These are phyloP conservation scores for Candida insectalens DNA, from an alignment of 805 yeast species.

Conservation along the genomic window DNA sequence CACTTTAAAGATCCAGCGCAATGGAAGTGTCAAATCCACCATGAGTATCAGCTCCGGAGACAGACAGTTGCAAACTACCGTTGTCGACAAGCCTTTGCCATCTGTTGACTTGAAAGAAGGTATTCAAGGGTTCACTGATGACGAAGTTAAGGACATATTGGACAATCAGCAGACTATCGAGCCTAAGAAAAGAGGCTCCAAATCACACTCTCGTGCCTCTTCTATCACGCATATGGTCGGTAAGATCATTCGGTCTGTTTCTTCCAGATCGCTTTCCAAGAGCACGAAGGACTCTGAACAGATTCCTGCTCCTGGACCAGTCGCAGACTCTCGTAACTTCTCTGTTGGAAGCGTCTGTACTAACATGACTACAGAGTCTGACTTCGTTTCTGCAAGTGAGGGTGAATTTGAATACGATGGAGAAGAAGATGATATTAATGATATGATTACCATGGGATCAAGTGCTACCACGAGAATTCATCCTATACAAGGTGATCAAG, in stretches of 20 bases:
- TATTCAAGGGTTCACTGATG: constrained; percentile 13
- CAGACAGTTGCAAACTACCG: constrained; percentile 16
- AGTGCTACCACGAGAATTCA: background rate
- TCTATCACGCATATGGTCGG: constrained; percentile 8
- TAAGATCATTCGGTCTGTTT: constrained; percentile 12
- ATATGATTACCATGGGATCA: background rate
- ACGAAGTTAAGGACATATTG: constrained; percentile 8
- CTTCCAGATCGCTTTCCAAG: constrained; percentile 3
- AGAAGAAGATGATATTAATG: background rate
- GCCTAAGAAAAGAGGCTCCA: constrained; percentile 1
- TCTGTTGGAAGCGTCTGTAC: constrained; percentile 6
- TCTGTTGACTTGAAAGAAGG: constrained; percentile 13
- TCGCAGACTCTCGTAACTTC: background rate
- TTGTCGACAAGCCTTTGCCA: constrained; percentile 9
- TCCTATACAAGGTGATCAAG: background rate
- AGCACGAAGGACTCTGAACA: background rate
- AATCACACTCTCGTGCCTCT: background rate
- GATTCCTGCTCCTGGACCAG: constrained; percentile 1
- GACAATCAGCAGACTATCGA: constrained; percentile 1
- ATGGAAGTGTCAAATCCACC: constrained; percentile 18
- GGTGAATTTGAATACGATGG: constrained; percentile 10
- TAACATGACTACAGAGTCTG: constrained; percentile 20
- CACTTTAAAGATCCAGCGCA: constrained; percentile 19
- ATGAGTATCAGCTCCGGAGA: constrained; percentile 21
- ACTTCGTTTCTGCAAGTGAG: constrained; percentile 24